Percentiles rank a stretch among this genome's conserved stretches.
These are phyloP conservation scores for Bocquillonia castaneifolia DNA, from an alignment of 441 rosid genomes.

Conservation along the genomic window DNA sequence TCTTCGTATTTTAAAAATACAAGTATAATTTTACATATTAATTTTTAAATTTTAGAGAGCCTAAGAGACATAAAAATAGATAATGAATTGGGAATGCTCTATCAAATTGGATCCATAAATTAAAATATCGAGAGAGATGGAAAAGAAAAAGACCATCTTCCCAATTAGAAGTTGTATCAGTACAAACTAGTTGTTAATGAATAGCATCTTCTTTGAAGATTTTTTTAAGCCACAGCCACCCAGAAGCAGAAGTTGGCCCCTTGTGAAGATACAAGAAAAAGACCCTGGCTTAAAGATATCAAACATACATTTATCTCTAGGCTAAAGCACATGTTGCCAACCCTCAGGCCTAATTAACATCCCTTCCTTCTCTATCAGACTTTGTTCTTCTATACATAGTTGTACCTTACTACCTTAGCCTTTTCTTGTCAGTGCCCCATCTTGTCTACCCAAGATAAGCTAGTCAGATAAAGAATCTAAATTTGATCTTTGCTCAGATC, in stretches of 20 bases:
- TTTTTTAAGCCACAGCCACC: neutral
- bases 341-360: neutral
- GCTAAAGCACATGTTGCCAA: conserved; percentile 19
- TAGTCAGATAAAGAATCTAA: neutral
- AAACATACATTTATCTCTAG: conserved; percentile 3
- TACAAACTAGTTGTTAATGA: neutral
- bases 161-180: no score
- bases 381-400: neutral
- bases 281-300: conserved; percentile 15
- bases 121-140: no score
- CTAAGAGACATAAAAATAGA: no score
- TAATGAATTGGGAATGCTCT: no score
- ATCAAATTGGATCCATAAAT: no score
- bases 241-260: neutral
- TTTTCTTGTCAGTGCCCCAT: neutral
- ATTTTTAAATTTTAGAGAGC: no score
- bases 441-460: neutral
- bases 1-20: no score
- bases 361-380: neutral
- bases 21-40: no score
- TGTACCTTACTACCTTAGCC: neutral
- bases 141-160: no score
- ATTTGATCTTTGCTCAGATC: neutral
- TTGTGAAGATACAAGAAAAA: conserved; percentile 15
- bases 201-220: conserved; percentile 7